Percentiles rank a stretch among this genome's conserved stretches.
phyloP scores from a whole-genome alignment of 2,329 filamentous ascomycete species.

The Hypoxylon sp. region DNA sequence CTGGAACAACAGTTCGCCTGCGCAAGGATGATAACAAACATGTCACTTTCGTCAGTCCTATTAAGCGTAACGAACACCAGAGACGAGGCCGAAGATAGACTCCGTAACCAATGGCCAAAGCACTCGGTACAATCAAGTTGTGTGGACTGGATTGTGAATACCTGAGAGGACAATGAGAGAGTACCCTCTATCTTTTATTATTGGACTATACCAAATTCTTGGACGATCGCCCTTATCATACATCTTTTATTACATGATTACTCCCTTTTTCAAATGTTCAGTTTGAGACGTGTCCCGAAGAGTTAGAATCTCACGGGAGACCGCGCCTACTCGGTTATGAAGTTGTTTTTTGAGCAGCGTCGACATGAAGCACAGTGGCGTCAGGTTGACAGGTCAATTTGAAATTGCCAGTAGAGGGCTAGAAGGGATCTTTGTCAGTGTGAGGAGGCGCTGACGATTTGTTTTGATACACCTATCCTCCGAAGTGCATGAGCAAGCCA shows the following conservation, averaged over 20 bases:
- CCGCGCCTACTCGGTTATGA: constrained; percentile 30
- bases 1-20: constrained; percentile 62
- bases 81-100: constrained; percentile 49
- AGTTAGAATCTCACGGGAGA: constrained; percentile 17
- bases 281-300: constrained; percentile 26
- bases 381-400: constrained; percentile 46
- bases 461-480: constrained; percentile 37
- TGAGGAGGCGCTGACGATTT: constrained; percentile 26
- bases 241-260: constrained; percentile 49
- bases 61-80: constrained; percentile 60
- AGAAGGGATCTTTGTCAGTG: constrained; percentile 27
- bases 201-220: constrained; percentile 45
- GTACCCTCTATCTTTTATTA: constrained; percentile 12
- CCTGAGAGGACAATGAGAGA: constrained; percentile 7
- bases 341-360: constrained; percentile 28
- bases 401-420: constrained; percentile 42
- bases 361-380: constrained; percentile 39
- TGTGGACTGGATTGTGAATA: constrained; percentile 3
- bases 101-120: constrained; percentile 34
- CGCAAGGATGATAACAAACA: constrained; percentile 70
- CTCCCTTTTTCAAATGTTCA: constrained; percentile 27
- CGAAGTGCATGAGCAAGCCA: constrained; percentile 28
- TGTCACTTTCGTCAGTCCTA: constrained; percentile 69
- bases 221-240: constrained; percentile 41
- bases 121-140: constrained; percentile 18